phyloP scores from a whole-genome alignment of 73 alveolate genomes.

The Tetrahymena thermophila region DNA sequence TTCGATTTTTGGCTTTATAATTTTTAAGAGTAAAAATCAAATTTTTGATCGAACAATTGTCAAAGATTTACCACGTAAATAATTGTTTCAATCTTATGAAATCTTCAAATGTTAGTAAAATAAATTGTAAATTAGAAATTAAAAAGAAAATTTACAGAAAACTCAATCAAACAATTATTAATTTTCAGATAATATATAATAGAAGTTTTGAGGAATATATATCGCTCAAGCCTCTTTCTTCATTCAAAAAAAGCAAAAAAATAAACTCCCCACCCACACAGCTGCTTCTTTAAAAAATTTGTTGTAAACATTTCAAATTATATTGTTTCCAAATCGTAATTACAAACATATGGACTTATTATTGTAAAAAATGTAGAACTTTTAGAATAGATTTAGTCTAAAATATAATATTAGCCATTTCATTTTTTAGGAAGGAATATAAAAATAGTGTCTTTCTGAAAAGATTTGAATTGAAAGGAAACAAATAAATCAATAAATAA shows the following conservation, averaged over 20 bases:
- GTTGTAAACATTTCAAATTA: neutral
- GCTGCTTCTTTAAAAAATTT: neutral
- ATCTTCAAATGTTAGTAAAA: neutral
- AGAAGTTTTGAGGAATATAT: neutral
- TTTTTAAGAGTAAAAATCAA: neutral
- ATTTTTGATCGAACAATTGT: neutral
- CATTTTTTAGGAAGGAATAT: neutral
- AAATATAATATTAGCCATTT: too few relatives aligned
- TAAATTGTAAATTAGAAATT: neutral
- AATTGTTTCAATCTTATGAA: neutral
- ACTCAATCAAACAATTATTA: neutral
- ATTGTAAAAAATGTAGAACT: too few relatives aligned
- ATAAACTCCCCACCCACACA: neutral
- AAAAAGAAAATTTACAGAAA: neutral
- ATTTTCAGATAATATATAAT: neutral
- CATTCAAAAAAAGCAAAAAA: neutral
- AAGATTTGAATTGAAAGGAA: neutral
- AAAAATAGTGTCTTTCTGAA: neutral
- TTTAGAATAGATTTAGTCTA: neutral
- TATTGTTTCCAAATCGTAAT: neutral
- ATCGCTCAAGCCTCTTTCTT: neutral
- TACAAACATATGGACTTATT: neutral
- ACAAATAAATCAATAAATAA: too few relatives aligned
- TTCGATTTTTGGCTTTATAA: neutral
- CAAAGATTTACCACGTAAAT: neutral